A percentile compares a stretch with the other conserved stretches of the same genome.
Conservation (phyloP, 2,329 filamentous ascomycete genomes). For the Colletotrichum sp. region DNA sequence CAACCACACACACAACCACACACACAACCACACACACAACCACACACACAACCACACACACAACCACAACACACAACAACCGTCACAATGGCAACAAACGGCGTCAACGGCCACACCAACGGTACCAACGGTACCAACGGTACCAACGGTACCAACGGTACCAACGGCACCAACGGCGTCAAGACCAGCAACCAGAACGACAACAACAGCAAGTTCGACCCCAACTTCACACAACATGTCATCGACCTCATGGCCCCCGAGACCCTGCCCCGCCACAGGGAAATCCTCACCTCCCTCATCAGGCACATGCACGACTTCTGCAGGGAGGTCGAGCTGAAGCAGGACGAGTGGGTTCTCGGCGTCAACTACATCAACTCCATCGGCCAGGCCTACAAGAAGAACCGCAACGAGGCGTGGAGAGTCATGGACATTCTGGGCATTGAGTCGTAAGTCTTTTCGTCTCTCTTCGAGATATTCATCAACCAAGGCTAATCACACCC, state of each 20-base stretch:
- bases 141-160: slow-evolving; percentile 6
- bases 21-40: too few relatives aligned
- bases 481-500: neutral
- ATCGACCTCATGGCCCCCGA: slow-evolving; percentile 22
- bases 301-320: slow-evolving; percentile 19
- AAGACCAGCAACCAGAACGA: neutral
- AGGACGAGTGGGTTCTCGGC: slow-evolving; percentile 19
- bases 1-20: too few relatives aligned
- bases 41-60: too few relatives aligned
- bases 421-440: slow-evolving; percentile 20
- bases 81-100: slow-evolving; percentile 18
- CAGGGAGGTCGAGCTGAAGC: slow-evolving; percentile 17
- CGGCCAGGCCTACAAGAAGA: slow-evolving; percentile 22
- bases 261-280: slow-evolving; percentile 13
- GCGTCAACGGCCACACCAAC: slow-evolving; percentile 15
- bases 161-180: slow-evolving; percentile 1
- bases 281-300: slow-evolving; percentile 19
- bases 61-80: neutral
- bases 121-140: slow-evolving; percentile 1
- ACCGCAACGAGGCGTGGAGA: slow-evolving; percentile 21
- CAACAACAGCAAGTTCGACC: slow-evolving; percentile 18
- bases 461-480: neutral
- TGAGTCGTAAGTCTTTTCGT: slow-evolving; percentile 6
- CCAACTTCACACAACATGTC: slow-evolving; percentile 21
- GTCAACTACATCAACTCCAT: slow-evolving; percentile 23